Evolutionary conservation across 2,329 filamentous ascomycete genomes (phyloP).

Genomic region (Botryotinia narcissicola): DNA sequence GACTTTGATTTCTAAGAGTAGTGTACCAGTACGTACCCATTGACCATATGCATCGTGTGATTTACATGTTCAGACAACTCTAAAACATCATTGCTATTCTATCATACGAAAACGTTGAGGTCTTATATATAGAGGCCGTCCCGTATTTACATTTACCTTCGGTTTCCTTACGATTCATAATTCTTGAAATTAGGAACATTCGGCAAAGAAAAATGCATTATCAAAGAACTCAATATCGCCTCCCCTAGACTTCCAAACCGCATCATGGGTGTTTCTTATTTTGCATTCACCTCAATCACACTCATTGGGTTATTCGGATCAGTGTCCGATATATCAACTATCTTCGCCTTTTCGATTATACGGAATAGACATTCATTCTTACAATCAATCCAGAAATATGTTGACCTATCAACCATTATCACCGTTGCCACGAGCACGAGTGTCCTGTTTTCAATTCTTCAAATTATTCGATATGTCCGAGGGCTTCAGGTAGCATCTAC

Average conservation of each 20-base stretch:
- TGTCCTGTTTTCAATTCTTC: constrained; percentile 24
- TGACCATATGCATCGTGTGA: not conserved
- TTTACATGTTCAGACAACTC: not conserved
- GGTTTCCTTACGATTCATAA: not conserved
- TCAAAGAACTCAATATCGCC: constrained; percentile 8
- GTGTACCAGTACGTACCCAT: not conserved
- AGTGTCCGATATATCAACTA: constrained; percentile 18
- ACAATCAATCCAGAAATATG: constrained; percentile 13
- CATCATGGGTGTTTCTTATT: constrained; percentile 11
- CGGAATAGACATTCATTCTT: constrained; percentile 20
- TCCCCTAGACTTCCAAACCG: not conserved
- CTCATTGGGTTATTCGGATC: constrained; percentile 9
- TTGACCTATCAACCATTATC: constrained; percentile 23
- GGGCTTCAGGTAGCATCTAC: constrained; percentile 21
- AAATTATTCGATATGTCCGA: constrained; percentile 28
- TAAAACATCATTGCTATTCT: not conserved
- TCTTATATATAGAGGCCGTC: not conserved
- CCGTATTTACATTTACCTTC: not conserved
- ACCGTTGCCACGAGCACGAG: constrained; percentile 2
- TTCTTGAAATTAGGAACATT: not conserved
- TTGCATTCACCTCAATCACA: constrained; percentile 4
- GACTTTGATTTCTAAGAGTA: not conserved
- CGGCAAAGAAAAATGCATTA: constrained; percentile 5
- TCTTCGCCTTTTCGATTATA: constrained; percentile 16
- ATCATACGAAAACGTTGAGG: not conserved